phyloP scores from a whole-genome alignment of 495 filamentous ascomycete genomes.

The Acidomyces sp. region DNA sequence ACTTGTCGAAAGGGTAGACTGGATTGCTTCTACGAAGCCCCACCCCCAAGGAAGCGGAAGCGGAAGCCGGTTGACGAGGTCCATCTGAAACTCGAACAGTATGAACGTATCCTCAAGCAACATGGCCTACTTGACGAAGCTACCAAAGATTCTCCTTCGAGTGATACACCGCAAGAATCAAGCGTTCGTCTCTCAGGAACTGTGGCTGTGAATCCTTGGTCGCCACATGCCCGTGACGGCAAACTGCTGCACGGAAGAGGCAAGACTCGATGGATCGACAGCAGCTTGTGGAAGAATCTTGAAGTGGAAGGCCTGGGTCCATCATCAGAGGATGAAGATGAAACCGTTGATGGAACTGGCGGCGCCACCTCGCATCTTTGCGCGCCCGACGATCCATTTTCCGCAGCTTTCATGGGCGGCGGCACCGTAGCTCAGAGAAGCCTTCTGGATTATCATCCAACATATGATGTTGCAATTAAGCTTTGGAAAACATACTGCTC shows the following conservation, averaged over 20 bases:
- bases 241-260: constrained; percentile 5
- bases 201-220: background rate
- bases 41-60: constrained; percentile 18
- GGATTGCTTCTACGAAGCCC: constrained; percentile 18
- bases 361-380: background rate
- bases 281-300: constrained; percentile 7
- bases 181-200: background rate
- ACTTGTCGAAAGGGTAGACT: constrained; percentile 13
- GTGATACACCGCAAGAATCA: background rate
- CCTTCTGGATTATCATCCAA: constrained; percentile 9
- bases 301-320: constrained; percentile 7
- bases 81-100: constrained; percentile 13
- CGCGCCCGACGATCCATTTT: constrained; percentile 2
- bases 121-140: constrained; percentile 7
- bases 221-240: background rate
- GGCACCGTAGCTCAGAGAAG: background rate
- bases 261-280: constrained; percentile 13
- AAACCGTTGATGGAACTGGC: background rate
- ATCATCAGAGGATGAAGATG: constrained; percentile 14
- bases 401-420: constrained; percentile 1
- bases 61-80: constrained; percentile 12
- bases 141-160: background rate
- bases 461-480: constrained; percentile 14
- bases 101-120: constrained; percentile 14
- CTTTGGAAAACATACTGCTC: constrained; percentile 12